These are phyloP conservation scores for Artemisia tridentata DNA, from an alignment of 129 eudicot species.

Conservation along the genomic window DNA sequence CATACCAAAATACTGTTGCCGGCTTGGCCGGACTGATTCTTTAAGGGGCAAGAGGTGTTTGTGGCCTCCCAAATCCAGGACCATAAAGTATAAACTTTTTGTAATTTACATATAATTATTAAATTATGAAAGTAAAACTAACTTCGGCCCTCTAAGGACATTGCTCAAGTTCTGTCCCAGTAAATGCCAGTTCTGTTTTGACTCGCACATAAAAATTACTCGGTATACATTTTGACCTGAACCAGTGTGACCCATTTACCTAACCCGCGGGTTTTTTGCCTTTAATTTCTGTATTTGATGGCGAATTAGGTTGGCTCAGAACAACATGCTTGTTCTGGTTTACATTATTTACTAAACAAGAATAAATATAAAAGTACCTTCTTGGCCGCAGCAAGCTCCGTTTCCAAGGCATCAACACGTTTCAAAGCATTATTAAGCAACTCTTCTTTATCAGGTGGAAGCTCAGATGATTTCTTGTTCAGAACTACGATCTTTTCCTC, in stretches of 20 bases:
- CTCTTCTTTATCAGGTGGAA: constrained; percentile 91
- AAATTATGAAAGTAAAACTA: no score
- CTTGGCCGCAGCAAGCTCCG: constrained; percentile 28
- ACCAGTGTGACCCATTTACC: constrained; percentile 2
- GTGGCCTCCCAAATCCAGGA: no score
- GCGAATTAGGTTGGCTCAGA: neutral
- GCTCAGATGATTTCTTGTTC: constrained; percentile 43
- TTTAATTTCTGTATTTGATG: neutral
- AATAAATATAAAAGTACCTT: constrained; percentile 50
- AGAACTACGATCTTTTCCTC: constrained; percentile 62
- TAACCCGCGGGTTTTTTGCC: neutral
- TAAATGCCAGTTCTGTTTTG: neutral
- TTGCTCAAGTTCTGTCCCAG: no score
- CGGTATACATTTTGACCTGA: neutral
- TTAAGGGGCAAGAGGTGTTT: no score
- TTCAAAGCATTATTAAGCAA: constrained; percentile 60
- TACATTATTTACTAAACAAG: neutral
- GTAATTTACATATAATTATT: no score
- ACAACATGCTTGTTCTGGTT: neutral
- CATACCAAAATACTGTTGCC: no score
- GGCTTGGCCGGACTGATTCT: no score
- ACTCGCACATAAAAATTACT: neutral
- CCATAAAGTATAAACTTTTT: no score
- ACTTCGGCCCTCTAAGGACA: no score
- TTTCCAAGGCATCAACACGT: constrained; percentile 40